phyloP scores from a whole-genome alignment of 345 rosid species.

The Gynandropsis gynandra region DNA sequence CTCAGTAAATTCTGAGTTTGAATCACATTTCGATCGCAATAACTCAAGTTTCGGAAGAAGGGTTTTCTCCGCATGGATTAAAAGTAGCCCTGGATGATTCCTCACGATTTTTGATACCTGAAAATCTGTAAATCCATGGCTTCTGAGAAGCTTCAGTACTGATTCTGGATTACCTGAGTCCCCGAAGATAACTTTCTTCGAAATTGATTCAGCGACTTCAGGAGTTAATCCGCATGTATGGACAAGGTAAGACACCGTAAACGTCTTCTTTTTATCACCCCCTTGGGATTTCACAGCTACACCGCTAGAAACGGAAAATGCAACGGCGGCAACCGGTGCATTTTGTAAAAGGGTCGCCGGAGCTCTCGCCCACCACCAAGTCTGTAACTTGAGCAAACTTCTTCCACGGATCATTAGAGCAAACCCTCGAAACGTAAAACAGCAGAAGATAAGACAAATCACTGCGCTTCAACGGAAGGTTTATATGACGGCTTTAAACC shows the following conservation, averaged over 20 bases:
- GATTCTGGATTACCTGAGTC: slow-evolving; percentile 19
- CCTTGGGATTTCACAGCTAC: too few relatives aligned
- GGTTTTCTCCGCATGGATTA: slow-evolving; percentile 12
- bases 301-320: too few relatives aligned
- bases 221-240: slow-evolving; percentile 26
- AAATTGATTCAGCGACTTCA: slow-evolving; percentile 14
- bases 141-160: slow-evolving; percentile 20
- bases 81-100: slow-evolving; percentile 19
- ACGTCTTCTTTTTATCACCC: too few relatives aligned
- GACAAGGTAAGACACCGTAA: slow-evolving; percentile 23
- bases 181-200: slow-evolving; percentile 14
- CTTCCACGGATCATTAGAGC: too few relatives aligned
- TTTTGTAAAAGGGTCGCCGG: too few relatives aligned
- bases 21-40: slow-evolving; percentile 21
- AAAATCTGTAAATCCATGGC: slow-evolving; percentile 26
- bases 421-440: too few relatives aligned
- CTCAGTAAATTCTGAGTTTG: slow-evolving; percentile 14
- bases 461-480: too few relatives aligned
- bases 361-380: too few relatives aligned
- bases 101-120: slow-evolving; percentile 22
- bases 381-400: too few relatives aligned
- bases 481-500: too few relatives aligned
- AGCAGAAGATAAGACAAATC: too few relatives aligned
- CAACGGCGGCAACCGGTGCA: too few relatives aligned
- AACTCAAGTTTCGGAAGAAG: slow-evolving; percentile 30